Percentiles rank a stretch among this genome's conserved stretches.
Evolutionary conservation across 139 green algal genomes (phyloP).

Genomic region (Chlamydomonas schloesseri): DNA sequence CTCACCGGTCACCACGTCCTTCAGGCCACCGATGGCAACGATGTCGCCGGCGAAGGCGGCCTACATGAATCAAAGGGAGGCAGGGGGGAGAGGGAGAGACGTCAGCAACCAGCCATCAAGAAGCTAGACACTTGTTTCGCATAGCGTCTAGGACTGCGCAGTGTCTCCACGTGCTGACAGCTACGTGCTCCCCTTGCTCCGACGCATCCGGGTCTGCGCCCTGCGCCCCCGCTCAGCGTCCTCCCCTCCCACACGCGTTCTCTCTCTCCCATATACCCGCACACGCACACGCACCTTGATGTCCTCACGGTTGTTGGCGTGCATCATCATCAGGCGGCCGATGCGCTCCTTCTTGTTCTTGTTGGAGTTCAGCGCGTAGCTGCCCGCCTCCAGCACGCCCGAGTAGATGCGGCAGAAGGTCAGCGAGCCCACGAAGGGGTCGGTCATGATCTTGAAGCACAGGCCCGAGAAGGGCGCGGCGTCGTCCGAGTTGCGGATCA

Average conservation of each 20-base stretch:
- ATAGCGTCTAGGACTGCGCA: no score
- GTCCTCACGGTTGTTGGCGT: conserved; percentile 98
- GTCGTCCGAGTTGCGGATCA: conserved; percentile 85
- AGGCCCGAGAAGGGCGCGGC: conserved; percentile 93
- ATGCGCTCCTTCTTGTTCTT: conserved; percentile 99
- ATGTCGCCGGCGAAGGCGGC: conserved; percentile 93
- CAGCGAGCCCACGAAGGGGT: conserved; percentile 95
- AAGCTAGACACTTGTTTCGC: no score
- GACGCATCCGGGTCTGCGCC: no score
- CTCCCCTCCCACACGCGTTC: neutral
- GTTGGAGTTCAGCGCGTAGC: conserved; percentile 91
- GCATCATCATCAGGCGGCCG: conserved; percentile 98
- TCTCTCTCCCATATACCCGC: neutral
- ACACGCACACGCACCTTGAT: conserved; percentile 75
- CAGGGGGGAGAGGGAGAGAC: neutral
- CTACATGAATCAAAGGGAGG: neutral
- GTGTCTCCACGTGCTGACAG: no score
- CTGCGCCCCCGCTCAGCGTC: no score
- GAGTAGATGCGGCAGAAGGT: conserved; percentile 98
- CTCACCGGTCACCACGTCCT: conserved; percentile 92
- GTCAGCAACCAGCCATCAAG: no score
- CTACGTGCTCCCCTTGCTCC: no score
- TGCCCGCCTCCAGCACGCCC: conserved; percentile 78
- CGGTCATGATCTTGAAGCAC: conserved; percentile 99
- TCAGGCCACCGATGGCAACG: conserved; percentile 95